These are phyloP conservation scores for Lichtheimia hyalospora DNA, from an alignment of 371 early-diverging fungal species.

Conservation along the genomic window DNA sequence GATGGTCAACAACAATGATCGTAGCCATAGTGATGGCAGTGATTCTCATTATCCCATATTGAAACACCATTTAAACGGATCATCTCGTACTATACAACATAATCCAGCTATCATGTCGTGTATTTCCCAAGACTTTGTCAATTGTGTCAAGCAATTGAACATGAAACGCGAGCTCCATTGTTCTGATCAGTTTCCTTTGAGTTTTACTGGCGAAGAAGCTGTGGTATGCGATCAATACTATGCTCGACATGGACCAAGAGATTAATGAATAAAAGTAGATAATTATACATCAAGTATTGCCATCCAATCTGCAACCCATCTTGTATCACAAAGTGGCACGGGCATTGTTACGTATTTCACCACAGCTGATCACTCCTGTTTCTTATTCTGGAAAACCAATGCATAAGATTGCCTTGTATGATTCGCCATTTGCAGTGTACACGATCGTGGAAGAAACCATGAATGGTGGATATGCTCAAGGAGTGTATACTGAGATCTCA, in stretches of 20 bases:
- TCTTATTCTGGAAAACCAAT: conserved; percentile 40
- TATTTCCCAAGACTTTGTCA: conserved; percentile 23
- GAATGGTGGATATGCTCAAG: too few species aligned
- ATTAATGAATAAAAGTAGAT: conserved; percentile 18
- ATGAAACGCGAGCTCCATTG: conserved; percentile 31
- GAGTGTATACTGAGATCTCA: conserved; percentile 38
- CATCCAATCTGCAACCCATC: conserved; percentile 13
- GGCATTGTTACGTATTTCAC: conserved; percentile 28
- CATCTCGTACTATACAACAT: too few species aligned
- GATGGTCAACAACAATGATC: neutral
- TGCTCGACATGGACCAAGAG: neutral
- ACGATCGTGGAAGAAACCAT: conserved; percentile 27
- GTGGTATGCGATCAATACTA: conserved; percentile 22
- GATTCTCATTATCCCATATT: too few species aligned
- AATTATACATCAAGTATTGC: conserved; percentile 29
- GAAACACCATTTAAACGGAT: too few species aligned
- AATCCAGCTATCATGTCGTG: conserved; percentile 39
- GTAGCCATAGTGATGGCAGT: too few species aligned
- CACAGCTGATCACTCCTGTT: conserved; percentile 35
- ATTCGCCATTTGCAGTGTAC: conserved; percentile 36
- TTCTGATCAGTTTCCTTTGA: conserved; percentile 38
- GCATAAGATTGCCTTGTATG: conserved; percentile 33
- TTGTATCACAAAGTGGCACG: conserved; percentile 33
- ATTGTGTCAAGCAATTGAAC: conserved; percentile 22
- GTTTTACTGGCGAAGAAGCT: conserved; percentile 47